Evolutionary conservation across 2,329 filamentous ascomycete species (phyloP), one percentile per base, ranked within the genome.

Genomic region (Seiridium cupressi): DNA sequence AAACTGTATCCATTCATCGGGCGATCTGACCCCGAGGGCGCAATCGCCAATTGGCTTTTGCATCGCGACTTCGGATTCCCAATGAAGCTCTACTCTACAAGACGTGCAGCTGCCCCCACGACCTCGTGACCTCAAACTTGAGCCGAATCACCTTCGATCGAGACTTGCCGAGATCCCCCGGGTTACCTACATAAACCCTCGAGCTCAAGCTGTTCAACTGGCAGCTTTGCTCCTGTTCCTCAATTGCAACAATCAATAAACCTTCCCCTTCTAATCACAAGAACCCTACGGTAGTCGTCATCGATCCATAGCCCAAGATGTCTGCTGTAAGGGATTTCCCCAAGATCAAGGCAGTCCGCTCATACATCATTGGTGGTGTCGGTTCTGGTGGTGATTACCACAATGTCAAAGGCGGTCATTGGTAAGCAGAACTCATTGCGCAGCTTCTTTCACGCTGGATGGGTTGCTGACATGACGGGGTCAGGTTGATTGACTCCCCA

Each of bases 401-500:
- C 82, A 97, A 97, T 82, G 93, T 96, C 69, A 84, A 92, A 65
- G 83, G 85, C 40, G 86, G 86, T 31, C 87, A 89, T 69, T 89
- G 87, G 87, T 89, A 76, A 66, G 79, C 63, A 38, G 44, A 9
- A 26, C 55, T 18, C 3, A 48, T 18, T 38, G 26, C n/a, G 40
- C 40, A 49, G 9, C 2, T 48, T 26, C 26, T 46, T 26, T 10
- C 38, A 35, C n/a, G 42, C 42, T 47, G 54, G 6, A 44, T 40
- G 7, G 44, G n/a, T 6, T 44, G 49, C 1, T 6, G 34, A 54
- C 59, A 35, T 48, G 3, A 54, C 36, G 9, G 13, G n/a, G 26
- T 18, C 36, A 96, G 93, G 93, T 81, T 97, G 67, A 90, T 97
- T 65, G 93, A 97, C 77, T 90, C 89, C 63, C 89, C 93, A 67